These are phyloP conservation scores for Alternaria panax DNA, from an alignment of 2,329 filamentous ascomycete species.

Conservation along the genomic window DNA sequence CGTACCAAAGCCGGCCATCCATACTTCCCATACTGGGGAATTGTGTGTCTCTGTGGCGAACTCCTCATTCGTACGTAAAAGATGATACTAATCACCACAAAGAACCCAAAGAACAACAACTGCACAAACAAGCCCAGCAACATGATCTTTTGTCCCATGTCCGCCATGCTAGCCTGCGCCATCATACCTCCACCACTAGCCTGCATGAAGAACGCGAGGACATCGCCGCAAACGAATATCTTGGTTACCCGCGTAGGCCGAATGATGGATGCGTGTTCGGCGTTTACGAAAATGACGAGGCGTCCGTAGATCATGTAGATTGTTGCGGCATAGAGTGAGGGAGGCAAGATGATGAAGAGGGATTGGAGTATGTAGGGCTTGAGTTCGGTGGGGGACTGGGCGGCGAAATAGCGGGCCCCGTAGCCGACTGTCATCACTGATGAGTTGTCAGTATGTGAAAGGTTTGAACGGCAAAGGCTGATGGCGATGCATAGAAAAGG, in stretches of 20 bases:
- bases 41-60: slow-evolving; percentile 14
- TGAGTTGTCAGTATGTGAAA: not conserved
- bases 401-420: slow-evolving; percentile 25
- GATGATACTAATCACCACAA: slow-evolving; percentile 30
- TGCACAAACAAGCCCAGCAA: slow-evolving; percentile 35
- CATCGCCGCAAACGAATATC: slow-evolving; percentile 63
- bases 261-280: slow-evolving; percentile 53
- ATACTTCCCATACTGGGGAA: slow-evolving; percentile 44
- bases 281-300: slow-evolving; percentile 50
- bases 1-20: slow-evolving; percentile 48
- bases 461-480: not conserved
- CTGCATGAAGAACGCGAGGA: slow-evolving; percentile 61
- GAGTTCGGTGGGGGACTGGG: slow-evolving; percentile 17
- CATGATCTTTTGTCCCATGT: slow-evolving; percentile 32
- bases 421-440: slow-evolving; percentile 35
- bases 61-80: slow-evolving; percentile 33
- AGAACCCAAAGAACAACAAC: slow-evolving; percentile 20
- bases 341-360: slow-evolving; percentile 52
- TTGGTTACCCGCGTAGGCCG: slow-evolving; percentile 57
- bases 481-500: not conserved
- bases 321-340: slow-evolving; percentile 54
- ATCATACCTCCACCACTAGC: slow-evolving; percentile 42
- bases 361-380: slow-evolving; percentile 49
- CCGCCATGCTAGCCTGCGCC: slow-evolving; percentile 21
- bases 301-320: slow-evolving; percentile 56